Percentiles rank a stretch among this genome's conserved stretches.
Conservation (phyloP, 2,329 filamentous ascomycete genomes). For the Plectosphaerella plurivora region DNA sequence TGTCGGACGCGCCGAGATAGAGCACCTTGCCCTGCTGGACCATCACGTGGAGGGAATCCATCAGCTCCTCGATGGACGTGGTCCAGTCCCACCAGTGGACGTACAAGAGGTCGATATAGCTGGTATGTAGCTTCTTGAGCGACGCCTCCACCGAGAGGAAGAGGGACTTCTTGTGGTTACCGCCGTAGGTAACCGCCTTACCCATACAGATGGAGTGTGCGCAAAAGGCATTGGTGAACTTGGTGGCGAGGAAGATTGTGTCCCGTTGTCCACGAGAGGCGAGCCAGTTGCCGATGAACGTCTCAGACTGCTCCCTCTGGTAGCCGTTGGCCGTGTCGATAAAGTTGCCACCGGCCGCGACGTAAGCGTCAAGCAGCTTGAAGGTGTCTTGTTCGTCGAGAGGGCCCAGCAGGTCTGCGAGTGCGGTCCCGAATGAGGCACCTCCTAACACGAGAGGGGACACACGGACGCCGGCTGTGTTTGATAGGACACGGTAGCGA, state of each 20-base stretch:
- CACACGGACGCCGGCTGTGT: slow-evolving; percentile 44
- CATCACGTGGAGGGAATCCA: slow-evolving; percentile 35
- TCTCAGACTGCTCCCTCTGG: slow-evolving; percentile 52
- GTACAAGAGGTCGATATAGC: slow-evolving; percentile 41
- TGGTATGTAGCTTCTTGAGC: slow-evolving; percentile 38
- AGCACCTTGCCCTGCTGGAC: slow-evolving; percentile 35
- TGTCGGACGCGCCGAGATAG: slow-evolving; percentile 36
- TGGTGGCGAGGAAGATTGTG: slow-evolving; percentile 49
- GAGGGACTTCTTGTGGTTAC: slow-evolving; percentile 38
- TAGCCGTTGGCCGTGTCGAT: slow-evolving; percentile 62
- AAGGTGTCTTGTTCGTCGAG: slow-evolving; percentile 51
- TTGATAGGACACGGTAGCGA: slow-evolving; percentile 45
- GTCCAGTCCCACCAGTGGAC: slow-evolving; percentile 40
- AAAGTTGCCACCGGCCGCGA: slow-evolving; percentile 59
- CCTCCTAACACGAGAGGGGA: slow-evolving; percentile 47
- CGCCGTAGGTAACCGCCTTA: slow-evolving; percentile 32
- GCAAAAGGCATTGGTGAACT: slow-evolving; percentile 47
- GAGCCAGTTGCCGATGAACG: slow-evolving; percentile 58
- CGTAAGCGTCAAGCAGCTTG: slow-evolving; percentile 54
- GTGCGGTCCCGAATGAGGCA: slow-evolving; percentile 47
- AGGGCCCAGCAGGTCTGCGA: slow-evolving; percentile 41
- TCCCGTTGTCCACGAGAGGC: slow-evolving; percentile 42
- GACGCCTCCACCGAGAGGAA: slow-evolving; percentile 36
- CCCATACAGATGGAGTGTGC: slow-evolving; percentile 29
- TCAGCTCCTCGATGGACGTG: slow-evolving; percentile 34